A percentile compares a stretch with the other conserved stretches of the same genome.
Evolutionary conservation across 1,284 basidiomycete species (phyloP).

Genomic region (Anthracocystis panici-leucophaei): DNA sequence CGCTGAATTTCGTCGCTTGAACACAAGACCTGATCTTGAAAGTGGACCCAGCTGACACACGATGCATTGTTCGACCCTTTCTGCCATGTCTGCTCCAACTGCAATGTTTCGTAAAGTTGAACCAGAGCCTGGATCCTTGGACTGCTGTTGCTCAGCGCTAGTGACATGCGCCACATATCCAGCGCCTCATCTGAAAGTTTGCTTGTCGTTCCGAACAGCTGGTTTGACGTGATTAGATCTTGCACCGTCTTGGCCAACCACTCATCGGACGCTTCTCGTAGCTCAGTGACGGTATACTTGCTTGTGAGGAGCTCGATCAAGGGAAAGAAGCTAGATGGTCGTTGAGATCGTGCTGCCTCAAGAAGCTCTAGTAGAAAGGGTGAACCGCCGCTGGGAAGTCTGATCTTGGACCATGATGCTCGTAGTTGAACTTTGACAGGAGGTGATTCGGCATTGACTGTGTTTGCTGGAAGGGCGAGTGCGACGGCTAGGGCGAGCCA

Average conservation of each 20-base stretch:
- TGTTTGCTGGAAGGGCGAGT: slow-evolving; percentile 3
- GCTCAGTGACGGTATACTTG: slow-evolving; percentile 11
- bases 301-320: slow-evolving; percentile 44
- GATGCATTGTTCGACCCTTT: slow-evolving; percentile 69
- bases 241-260: slow-evolving; percentile 18
- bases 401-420: slow-evolving; percentile 80
- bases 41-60: slow-evolving; percentile 60
- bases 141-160: slow-evolving; percentile 57
- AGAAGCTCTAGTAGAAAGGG: slow-evolving; percentile 79
- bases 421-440: slow-evolving; percentile 82
- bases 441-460: slow-evolving; percentile 69
- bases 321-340: slow-evolving; percentile 50
- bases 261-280: slow-evolving; percentile 28
- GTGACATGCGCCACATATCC: slow-evolving; percentile 52
- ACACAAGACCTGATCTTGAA: slow-evolving; percentile 50
- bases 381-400: slow-evolving; percentile 23
- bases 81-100: slow-evolving; percentile 24
- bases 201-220: slow-evolving; percentile 13
- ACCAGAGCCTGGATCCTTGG: slow-evolving; percentile 60
- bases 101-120: slow-evolving; percentile 55
- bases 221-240: slow-evolving; percentile 11
- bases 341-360: slow-evolving; percentile 73
- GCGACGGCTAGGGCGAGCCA: slow-evolving; percentile 28
- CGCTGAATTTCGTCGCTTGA: slow-evolving; percentile 35
- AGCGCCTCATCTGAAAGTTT: slow-evolving; percentile 13